Conservation (phyloP, 2,329 filamentous ascomycete genomes). For the Aurifilum marmelostoma region DNA sequence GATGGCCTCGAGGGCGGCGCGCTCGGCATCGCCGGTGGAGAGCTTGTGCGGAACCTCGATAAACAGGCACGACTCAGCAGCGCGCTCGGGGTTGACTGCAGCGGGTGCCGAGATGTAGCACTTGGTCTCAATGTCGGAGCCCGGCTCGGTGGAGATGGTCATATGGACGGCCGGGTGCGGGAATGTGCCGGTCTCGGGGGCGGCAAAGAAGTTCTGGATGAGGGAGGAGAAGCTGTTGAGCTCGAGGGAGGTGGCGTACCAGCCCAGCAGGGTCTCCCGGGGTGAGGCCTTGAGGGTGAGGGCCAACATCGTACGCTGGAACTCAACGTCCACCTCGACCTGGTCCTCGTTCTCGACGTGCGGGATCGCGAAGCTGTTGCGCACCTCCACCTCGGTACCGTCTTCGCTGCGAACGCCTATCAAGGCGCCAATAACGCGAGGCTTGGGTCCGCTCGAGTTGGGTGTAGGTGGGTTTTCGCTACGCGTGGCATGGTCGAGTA, state of each 20-base stretch:
- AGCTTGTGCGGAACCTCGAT: slow-evolving; percentile 96
- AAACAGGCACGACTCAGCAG: slow-evolving; percentile 95
- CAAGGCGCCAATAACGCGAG: slow-evolving; percentile 91
- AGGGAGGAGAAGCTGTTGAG: slow-evolving; percentile 98
- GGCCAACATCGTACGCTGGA: slow-evolving; percentile 98
- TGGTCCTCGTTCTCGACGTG: slow-evolving; percentile 99
- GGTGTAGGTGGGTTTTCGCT: slow-evolving; percentile 61
- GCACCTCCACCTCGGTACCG: slow-evolving; percentile 93
- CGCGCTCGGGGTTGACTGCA: slow-evolving; percentile 90
- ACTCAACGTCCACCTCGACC: slow-evolving; percentile 99
- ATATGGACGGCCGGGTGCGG: slow-evolving; percentile 97
- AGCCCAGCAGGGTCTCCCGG: slow-evolving; percentile 91
- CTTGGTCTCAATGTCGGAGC: slow-evolving; percentile 84
- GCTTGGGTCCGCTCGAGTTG: slow-evolving; percentile 73
- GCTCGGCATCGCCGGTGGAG: slow-evolving; percentile 71
- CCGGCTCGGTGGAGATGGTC: slow-evolving; percentile 88
- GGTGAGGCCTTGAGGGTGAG: slow-evolving; percentile 93
- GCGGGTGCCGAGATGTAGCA: slow-evolving; percentile 96
- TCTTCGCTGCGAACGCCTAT: slow-evolving; percentile 94
- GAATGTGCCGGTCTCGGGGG: slow-evolving; percentile 94
- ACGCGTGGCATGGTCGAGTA: slow-evolving; percentile 93
- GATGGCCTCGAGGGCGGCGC: slow-evolving; percentile 76
- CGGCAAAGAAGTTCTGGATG: slow-evolving; percentile 99
- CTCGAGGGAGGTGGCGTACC: slow-evolving; percentile 97
- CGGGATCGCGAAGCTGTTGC: slow-evolving; percentile 95